phyloP scores from a whole-genome alignment of 192 early-diverging fungal species.

The Coemansia sp. region DNA sequence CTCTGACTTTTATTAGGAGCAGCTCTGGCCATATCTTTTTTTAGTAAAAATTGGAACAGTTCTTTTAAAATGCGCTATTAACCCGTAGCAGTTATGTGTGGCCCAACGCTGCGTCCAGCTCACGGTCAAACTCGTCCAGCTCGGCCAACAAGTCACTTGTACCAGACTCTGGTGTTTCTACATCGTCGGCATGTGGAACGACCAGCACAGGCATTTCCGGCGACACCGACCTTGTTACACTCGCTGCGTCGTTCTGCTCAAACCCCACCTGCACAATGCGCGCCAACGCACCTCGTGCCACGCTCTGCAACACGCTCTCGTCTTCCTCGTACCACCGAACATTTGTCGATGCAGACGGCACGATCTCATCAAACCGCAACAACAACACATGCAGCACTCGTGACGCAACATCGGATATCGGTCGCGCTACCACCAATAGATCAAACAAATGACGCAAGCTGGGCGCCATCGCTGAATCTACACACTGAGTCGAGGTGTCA shows the following conservation, averaged over 20 bases:
- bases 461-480: constrained; percentile 27
- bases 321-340: constrained; percentile 43
- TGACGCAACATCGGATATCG: constrained; percentile 36
- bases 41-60: too few species aligned
- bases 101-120: constrained; percentile 36
- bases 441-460: constrained; percentile 34
- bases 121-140: constrained; percentile 49
- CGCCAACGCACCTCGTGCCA: constrained; percentile 19
- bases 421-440: constrained; percentile 31
- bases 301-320: constrained; percentile 5
- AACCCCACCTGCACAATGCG: constrained; percentile 27
- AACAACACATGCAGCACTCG: constrained; percentile 31
- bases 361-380: constrained; percentile 34
- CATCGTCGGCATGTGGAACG: constrained; percentile 9
- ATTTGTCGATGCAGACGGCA: neutral
- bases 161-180: constrained; percentile 1
- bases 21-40: too few species aligned
- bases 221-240: constrained; percentile 20
- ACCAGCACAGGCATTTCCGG: constrained; percentile 45
- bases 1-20: too few species aligned
- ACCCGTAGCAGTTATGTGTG: neutral
- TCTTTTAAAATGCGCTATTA: too few species aligned
- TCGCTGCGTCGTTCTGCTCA: neutral
- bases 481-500: neutral
- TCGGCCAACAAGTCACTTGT: constrained; percentile 32